These are phyloP conservation scores for Hemerocallis citrina DNA, from an alignment of 106 monocot genomes.

Conservation along the genomic window DNA sequence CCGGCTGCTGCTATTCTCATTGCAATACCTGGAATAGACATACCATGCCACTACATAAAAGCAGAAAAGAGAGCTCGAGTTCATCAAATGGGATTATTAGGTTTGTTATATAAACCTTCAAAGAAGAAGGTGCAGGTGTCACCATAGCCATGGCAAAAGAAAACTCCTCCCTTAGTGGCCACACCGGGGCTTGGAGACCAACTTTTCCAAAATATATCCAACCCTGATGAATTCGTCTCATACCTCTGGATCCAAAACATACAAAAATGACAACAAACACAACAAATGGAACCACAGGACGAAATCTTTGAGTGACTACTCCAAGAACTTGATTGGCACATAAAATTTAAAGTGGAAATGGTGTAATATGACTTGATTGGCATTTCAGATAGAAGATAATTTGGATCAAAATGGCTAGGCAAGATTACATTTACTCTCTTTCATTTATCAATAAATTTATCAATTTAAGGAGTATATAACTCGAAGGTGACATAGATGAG, in stretches of 20 bases:
- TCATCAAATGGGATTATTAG: background rate
- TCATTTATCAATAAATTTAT: too few relatives aligned
- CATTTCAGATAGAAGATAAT: too few relatives aligned
- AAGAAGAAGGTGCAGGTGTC: conserved; percentile 99
- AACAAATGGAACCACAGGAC: background rate
- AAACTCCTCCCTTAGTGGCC: conserved; percentile 58
- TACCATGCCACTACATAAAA: background rate
- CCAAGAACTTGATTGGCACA: background rate
- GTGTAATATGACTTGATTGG: too few relatives aligned
- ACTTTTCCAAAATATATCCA: conserved; percentile 95
- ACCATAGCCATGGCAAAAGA: conserved; percentile 98
- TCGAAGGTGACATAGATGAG: too few relatives aligned
- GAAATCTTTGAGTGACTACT: background rate
- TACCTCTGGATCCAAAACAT: conserved; percentile 33
- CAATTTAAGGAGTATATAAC: too few relatives aligned
- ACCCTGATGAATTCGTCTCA: conserved; percentile 57
- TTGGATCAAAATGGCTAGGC: too few relatives aligned
- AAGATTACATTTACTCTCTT: too few relatives aligned
- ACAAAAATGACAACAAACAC: background rate
- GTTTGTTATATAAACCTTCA: conserved; percentile 45
- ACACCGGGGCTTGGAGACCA: conserved; percentile 57
- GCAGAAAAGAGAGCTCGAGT: background rate
- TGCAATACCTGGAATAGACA: conserved; percentile 57
- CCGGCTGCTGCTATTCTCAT: conserved; percentile 81
- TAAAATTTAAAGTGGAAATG: background rate